Evolutionary conservation across 768 basidiomycete genomes (phyloP), one percentile per base, ranked within the genome.

Genomic region (Xerocomus potaroensis): DNA sequence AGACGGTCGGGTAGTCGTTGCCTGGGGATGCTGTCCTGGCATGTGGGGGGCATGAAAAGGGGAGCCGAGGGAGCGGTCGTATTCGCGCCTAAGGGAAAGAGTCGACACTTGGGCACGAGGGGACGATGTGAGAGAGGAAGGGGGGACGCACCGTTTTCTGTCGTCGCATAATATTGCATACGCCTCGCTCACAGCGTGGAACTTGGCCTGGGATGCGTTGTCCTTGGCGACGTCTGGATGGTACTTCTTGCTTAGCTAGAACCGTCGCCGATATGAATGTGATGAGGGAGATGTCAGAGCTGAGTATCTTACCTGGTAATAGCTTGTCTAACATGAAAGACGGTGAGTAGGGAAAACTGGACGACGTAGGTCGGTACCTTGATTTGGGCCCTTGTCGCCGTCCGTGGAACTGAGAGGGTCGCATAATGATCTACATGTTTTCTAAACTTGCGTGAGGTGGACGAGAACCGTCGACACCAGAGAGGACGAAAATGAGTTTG

Each of bases 161-260:
- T 75, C 73, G 39, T 77, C 69, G 7, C 72, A 69, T 8, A 77
- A 61, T 16, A 75, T 50, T 1, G 69, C 60, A 36, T 76, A 78
- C 3, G 76, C 76, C 41, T 76, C 77, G 51, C 72, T 76, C 41
- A 74, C 68, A 0, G 62, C 67, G 40, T 72, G 72, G 47, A 75
- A 77, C 40, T 61, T 75, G 45, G 63, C 59, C 45, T 65, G 68
- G 2, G 75, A 67, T 3, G 49, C 37, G 6, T 58, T 59, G 41
- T 76, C 74, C 29, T 64, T 60, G 43, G 65, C 65, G 8, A 72
- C 54, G 53, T 77, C 76, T 1, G 76, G 76, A 43, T 78, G 77
- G 40, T 68, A 66, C 49, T 61, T 50, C 48, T 78, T 78, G 67
- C 75, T 77, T 42, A 78, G 56, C 76, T 77, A 33, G 2, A 14